Conservation (phyloP, 345 rosid genomes). For the Mangifera indica region DNA sequence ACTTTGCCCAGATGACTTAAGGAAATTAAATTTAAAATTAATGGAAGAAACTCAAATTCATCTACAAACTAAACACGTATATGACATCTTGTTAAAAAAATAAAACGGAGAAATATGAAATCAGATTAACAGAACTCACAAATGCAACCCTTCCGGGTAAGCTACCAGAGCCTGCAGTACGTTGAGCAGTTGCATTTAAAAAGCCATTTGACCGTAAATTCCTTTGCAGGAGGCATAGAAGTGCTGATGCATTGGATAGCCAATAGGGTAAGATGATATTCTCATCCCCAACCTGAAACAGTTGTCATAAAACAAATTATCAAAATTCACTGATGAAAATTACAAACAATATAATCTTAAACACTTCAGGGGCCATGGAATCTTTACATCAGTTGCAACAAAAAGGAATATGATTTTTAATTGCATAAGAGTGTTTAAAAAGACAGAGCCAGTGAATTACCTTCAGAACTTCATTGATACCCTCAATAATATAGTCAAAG, state of each 20-base stretch:
- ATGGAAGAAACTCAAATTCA: neutral
- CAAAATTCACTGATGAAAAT: neutral
- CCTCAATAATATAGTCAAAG: conserved; percentile 86
- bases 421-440: conserved; percentile 1
- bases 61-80: neutral
- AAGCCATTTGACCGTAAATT: conserved; percentile 78
- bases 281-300: conserved; percentile 77
- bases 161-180: conserved; percentile 49
- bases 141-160: conserved; percentile 68
- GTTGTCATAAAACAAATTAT: conserved; percentile 13
- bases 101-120: conserved; percentile 1
- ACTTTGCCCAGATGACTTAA: neutral
- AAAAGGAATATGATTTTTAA: neutral
- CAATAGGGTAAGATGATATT: conserved; percentile 74
- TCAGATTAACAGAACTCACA: conserved; percentile 40
- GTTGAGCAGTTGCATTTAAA: conserved; percentile 54
- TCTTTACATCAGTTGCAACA: neutral
- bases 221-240: conserved; percentile 89
- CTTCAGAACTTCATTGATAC: conserved; percentile 82
- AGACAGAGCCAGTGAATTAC: conserved; percentile 31
- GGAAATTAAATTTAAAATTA: neutral
- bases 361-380: neutral
- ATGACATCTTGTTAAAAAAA: neutral
- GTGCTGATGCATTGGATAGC: conserved; percentile 94
- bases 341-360: neutral